A percentile compares a stretch with the other conserved stretches of the same genome.
phyloP scores from a whole-genome alignment of 345 rosid species.

The Pugionium dolabratum region DNA sequence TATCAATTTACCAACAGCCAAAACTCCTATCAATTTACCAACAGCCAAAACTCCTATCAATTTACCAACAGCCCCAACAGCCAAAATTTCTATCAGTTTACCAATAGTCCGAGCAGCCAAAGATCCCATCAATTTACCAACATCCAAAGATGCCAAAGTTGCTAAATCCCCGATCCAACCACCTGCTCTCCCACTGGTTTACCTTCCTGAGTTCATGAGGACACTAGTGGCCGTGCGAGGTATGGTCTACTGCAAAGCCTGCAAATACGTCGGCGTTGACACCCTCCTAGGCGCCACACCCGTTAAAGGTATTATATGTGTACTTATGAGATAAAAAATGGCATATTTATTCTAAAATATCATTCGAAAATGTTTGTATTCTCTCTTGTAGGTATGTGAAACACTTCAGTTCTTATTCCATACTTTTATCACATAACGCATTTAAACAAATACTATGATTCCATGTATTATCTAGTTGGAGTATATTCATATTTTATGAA shows the following conservation, averaged over 20 bases:
- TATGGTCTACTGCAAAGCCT: conserved; percentile 76
- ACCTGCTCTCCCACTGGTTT: conserved; percentile 42
- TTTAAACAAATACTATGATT: too few species aligned
- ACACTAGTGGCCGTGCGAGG: conserved; percentile 69
- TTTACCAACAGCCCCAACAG: conserved; percentile 40
- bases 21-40: conserved; percentile 9
- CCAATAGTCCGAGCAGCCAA: conserved; percentile 40
- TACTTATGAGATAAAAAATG: not conserved
- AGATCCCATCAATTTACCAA: conserved; percentile 31
- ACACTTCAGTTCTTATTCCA: not conserved
- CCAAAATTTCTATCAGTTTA: conserved; percentile 23
- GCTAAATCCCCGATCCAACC: conserved; percentile 27
- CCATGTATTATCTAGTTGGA: too few species aligned
- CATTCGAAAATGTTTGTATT: not conserved
- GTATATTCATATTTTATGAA: too few species aligned
- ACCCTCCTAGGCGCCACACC: conserved; percentile 69
- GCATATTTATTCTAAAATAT: not conserved
- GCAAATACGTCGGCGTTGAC: conserved; percentile 67
- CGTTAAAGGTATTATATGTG: conserved; percentile 47
- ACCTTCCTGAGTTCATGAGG: conserved; percentile 44
- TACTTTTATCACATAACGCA: not conserved
- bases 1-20: not conserved
- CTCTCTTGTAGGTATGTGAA: not conserved
- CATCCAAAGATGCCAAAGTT: not conserved
- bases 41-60: not conserved